Evolutionary conservation across 1,284 basidiomycete genomes (phyloP).

Genomic region (Ganoderma lingzhi): DNA sequence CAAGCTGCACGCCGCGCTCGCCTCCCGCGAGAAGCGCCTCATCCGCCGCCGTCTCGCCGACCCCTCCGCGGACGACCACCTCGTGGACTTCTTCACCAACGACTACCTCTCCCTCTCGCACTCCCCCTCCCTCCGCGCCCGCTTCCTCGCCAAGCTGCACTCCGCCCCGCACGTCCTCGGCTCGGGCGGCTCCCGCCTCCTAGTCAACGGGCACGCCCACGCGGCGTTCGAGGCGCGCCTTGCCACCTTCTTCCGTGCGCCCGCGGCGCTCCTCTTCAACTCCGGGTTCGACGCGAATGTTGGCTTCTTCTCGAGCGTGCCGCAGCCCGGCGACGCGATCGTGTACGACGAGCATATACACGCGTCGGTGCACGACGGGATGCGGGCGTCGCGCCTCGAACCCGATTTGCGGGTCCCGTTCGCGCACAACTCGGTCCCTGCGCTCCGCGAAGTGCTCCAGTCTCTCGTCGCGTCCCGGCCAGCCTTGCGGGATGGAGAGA

Average conservation of each 20-base stretch:
- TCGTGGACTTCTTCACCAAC: conserved; percentile 89
- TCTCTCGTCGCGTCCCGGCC: conserved; percentile 47
- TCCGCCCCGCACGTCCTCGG: conserved; percentile 75
- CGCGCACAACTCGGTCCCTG: conserved; percentile 75
- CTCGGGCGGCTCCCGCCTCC: conserved; percentile 88
- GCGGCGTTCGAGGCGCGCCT: conserved; percentile 74
- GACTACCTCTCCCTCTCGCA: conserved; percentile 91
- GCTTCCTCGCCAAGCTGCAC: conserved; percentile 65
- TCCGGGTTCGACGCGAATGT: conserved; percentile 96
- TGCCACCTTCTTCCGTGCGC: conserved; percentile 67
- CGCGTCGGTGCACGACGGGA: conserved; percentile 92
- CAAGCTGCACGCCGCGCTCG: conserved; percentile 57
- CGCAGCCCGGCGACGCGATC: conserved; percentile 82
- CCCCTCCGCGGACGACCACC: conserved; percentile 48
- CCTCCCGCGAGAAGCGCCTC: conserved; percentile 66
- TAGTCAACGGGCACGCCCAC: conserved; percentile 84
- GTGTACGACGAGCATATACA: conserved; percentile 92
- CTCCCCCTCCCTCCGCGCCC: conserved; percentile 61
- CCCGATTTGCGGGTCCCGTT: conserved; percentile 58
- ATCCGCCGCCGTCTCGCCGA: conserved; percentile 70
- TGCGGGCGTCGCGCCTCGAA: conserved; percentile 72
- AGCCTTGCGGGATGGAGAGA: conserved; percentile 44
- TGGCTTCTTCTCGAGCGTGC: conserved; percentile 86
- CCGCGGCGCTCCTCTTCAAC: conserved; percentile 88
- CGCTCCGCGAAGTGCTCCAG: conserved; percentile 55